A percentile compares a stretch with the other conserved stretches of the same genome.
Conservation (phyloP, 1,139 yeast species). For the Magnusiomyces sp. region DNA sequence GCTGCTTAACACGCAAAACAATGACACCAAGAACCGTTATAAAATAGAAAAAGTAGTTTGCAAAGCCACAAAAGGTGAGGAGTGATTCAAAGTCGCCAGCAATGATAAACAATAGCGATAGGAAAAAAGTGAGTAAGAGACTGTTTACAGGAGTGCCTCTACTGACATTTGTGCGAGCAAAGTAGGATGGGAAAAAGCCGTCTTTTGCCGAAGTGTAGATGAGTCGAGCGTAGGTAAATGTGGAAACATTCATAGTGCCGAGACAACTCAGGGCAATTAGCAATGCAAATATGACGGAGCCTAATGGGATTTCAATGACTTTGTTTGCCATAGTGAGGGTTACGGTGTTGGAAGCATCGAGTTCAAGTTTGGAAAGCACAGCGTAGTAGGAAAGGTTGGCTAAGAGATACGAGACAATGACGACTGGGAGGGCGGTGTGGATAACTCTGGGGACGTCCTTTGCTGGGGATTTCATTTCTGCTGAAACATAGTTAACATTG, state of each 20-base stretch:
- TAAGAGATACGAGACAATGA: conserved; percentile 31
- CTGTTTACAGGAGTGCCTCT: conserved; percentile 34
- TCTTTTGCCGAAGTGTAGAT: conserved; percentile 34
- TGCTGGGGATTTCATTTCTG: conserved; percentile 34
- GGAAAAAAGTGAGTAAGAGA: conserved; percentile 27
- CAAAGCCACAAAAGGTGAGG: conserved; percentile 36
- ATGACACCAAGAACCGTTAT: conserved; percentile 35
- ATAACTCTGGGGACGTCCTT: conserved; percentile 36
- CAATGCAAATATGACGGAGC: conserved; percentile 29
- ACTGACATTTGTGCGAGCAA: conserved; percentile 24
- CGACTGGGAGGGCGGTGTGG: conserved; percentile 36
- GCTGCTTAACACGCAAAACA: conserved; percentile 31
- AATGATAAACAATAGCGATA: conserved; percentile 29
- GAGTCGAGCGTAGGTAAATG: conserved; percentile 33
- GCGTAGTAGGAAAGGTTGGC: conserved; percentile 35
- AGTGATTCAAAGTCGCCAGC: conserved; percentile 33
- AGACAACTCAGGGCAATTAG: conserved; percentile 34
- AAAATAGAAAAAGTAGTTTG: conserved; percentile 35
- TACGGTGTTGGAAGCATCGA: conserved; percentile 32
- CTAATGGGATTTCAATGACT: conserved; percentile 26
- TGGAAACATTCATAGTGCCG: conserved; percentile 37
- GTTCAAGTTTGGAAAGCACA: conserved; percentile 30
- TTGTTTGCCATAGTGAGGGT: conserved; percentile 32
- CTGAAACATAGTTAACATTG: conserved; percentile 36
- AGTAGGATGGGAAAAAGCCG: conserved; percentile 30